Evolutionary conservation across 495 filamentous ascomycete genomes (phyloP), one percentile per base, ranked within the genome.

Genomic region (Lophium mytilinum): DNA sequence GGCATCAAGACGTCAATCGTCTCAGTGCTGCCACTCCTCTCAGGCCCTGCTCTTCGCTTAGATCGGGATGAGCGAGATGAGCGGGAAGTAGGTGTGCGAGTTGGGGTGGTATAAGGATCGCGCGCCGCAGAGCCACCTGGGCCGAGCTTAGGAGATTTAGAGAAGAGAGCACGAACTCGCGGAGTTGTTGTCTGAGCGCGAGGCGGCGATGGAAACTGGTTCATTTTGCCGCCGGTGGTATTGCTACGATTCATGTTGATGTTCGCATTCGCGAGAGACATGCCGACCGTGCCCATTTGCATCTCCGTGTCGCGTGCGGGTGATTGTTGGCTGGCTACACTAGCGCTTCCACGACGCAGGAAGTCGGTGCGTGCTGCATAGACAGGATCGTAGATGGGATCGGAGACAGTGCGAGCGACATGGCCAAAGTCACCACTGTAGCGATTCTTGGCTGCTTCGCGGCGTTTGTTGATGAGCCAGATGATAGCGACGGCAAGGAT

Each of bases 291-390:
- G 6, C 54, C 55, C 9, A 55, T 19, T 34, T 33, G 34, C 61
- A 60, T 61, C 41, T 37, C 42, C 12, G 52, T 57, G 37, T 53
- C 51, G 19, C 55, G 50, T 35, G 33, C 59, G 4, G 50, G 53
- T 9, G 50, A 53, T 1, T 15, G 9, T 12, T 19, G 15, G 15
- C 18, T 17, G 36, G 50, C 39, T 51, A 24, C 14, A 21, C 55
- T 42, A 54, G 54, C 41, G 56, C 56, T 52, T 33, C 54, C 57
- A 40, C 57, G 69, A 9, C 80, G 74, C 21, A 83, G 75, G 63
- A 84, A 82, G 65, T 86, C 82, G 10, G 79, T 80, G 36, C 82
- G 77, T 64, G 75, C 75, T 42, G 71, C 75, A 52, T 69, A 70
- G 12, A 62, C 37, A 14, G 75, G 73, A 52, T 76, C 55, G 51